Base-by-base conservation (phyloP, 2,329 filamentous ascomycete genomes). In the Didymella pinodella region DNA sequence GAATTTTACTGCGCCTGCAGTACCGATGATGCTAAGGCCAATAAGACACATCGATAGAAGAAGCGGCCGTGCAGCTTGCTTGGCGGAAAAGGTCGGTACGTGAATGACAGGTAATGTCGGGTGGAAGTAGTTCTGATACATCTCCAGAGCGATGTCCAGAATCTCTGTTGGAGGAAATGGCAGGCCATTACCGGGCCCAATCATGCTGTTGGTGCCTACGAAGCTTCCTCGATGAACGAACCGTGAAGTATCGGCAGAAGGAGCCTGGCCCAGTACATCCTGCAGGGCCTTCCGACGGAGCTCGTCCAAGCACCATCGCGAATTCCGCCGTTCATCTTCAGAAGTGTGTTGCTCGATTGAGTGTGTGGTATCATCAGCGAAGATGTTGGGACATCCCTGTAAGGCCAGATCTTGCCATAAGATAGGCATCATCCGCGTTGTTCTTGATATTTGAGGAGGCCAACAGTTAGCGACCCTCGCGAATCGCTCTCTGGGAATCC, bases 91-190 rank as follows among this genome's bases (percentile, higher is more conserved):
- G 0, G 83, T 83, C 2, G 83, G 82, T 14, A 83, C 75, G 64
- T 85, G 83, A 7, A 85, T 80, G 59, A 85, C 83, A 0, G 82
- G 82, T 34, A 84, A 76, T 3, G 83, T 78, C 1, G 82, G 81
- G 54, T 85, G 82, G 57, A 84, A 84, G 34, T 82, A 81, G 47
- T 82, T 81, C 59, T 85, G 82, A 63, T 83, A 85, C 53, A 84
- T 78, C 65, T 85, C 83, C 20, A 85, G 67, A 8, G 82, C 81
- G 67, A 84, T 84, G 57, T 85, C 83, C 11, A 85, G 71, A 7
- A 84, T 81, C 62, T 85, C 83, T 4, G 82, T 80, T 2, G 82
- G 82, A 34, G 83, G 66, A 78, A 85, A 68, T 63, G 75, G 58
- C 66, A 75, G 36, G 65, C 71, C 65, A 45, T 74, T 65, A 41